These are phyloP conservation scores for Paraphysoderma sedebokerense DNA, from an alignment of 371 early-diverging fungal genomes.

Conservation along the genomic window DNA sequence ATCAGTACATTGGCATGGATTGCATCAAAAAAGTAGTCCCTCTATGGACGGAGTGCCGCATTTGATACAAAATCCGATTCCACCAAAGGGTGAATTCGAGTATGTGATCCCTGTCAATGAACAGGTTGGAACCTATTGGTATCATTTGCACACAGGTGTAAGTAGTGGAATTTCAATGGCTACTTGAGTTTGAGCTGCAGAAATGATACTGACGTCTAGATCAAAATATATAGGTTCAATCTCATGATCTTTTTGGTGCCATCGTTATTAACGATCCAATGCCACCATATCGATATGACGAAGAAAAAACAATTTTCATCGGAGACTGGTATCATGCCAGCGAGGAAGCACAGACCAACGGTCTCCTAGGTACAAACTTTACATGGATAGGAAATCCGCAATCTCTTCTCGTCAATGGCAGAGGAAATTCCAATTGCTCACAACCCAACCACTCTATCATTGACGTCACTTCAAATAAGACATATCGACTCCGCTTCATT, in stretches of 20 bases:
- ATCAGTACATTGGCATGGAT: constrained; percentile 50
- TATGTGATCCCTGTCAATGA: constrained; percentile 20
- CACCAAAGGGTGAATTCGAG: constrained; percentile 20
- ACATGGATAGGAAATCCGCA: too few relatives aligned
- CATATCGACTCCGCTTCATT: too few relatives aligned
- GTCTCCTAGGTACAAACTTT: too few relatives aligned
- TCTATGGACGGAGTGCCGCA: constrained; percentile 49
- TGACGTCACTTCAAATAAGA: too few relatives aligned
- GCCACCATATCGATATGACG: constrained; percentile 20
- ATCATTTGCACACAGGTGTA: constrained; percentile 24
- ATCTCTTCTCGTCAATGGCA: too few relatives aligned
- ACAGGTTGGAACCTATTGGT: constrained; percentile 31
- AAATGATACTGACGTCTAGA: too few relatives aligned
- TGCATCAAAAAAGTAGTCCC: constrained; percentile 39
- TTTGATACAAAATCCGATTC: constrained; percentile 30
- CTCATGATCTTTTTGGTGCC: constrained; percentile 23
- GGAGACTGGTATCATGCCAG: constrained; percentile 20
- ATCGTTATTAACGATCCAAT: constrained; percentile 24
- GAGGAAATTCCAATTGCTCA: too few relatives aligned
- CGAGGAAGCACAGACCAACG: too few relatives aligned
- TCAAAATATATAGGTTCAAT: too few relatives aligned
- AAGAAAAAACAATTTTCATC: constrained; percentile 18
- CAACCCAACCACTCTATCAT: too few relatives aligned
- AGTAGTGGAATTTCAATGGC: constrained; percentile 15
- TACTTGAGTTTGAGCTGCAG: too few relatives aligned